Percentiles rank a stretch among this genome's conserved stretches.
Evolutionary conservation across 192 early-diverging fungal species (phyloP).

Genomic region (Dispira parvispora): DNA sequence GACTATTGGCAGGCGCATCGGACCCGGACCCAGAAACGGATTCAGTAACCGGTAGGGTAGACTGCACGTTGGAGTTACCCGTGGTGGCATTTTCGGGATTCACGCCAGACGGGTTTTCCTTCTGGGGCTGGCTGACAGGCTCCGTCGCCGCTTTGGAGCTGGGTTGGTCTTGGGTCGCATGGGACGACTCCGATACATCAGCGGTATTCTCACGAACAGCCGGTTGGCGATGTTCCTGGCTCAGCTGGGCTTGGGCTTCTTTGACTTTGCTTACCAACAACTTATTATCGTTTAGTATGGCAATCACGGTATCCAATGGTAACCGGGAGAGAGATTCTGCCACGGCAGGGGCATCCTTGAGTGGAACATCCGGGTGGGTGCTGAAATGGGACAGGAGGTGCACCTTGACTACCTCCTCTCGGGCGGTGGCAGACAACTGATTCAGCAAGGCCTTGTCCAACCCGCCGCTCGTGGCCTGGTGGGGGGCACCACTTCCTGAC

Average conservation of each 20-base stretch:
- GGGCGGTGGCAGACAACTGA: constrained; percentile 18
- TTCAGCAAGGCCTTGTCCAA: constrained; percentile 22
- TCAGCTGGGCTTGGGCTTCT: not conserved
- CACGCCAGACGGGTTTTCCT: not conserved
- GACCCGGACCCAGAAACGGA: no score
- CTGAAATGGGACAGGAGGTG: constrained; percentile 20
- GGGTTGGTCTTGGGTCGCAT: not conserved
- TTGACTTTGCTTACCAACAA: constrained; percentile 20
- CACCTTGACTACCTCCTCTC: constrained; percentile 23
- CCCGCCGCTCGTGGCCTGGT: constrained; percentile 14
- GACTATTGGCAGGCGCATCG: no score
- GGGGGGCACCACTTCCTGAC: constrained; percentile 3
- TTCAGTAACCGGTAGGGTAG: no score
- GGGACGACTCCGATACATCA: no score
- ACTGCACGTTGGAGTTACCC: no score
- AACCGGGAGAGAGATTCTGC: constrained; percentile 17
- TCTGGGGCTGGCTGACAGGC: not conserved
- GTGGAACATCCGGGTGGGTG: constrained; percentile 21
- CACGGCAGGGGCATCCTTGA: constrained; percentile 16
- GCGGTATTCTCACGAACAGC: no score
- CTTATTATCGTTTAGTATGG: constrained; percentile 20
- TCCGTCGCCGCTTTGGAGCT: not conserved
- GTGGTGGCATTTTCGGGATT: no score
- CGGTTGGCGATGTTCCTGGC: not conserved
- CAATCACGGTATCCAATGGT: constrained; percentile 22